Percentiles rank a stretch among this genome's conserved stretches.
Conservation (phyloP, 805 yeast genomes). For the Pichia ethanolica region DNA sequence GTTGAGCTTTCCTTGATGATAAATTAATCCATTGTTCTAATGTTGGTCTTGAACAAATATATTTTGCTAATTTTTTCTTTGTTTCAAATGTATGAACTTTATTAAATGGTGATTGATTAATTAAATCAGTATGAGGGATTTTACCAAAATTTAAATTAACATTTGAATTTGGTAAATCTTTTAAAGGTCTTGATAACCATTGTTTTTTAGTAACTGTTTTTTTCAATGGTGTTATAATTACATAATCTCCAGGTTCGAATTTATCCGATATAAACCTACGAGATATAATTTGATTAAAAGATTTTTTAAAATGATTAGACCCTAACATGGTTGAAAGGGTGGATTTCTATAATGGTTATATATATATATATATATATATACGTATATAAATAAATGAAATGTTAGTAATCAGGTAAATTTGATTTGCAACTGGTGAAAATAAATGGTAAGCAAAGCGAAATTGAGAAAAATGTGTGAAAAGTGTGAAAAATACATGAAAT, state of each 20-base stretch:
- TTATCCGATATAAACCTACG: slow-evolving; percentile 3
- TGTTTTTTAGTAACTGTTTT: slow-evolving; percentile 18
- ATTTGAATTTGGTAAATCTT: slow-evolving; percentile 4
- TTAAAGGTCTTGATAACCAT: slow-evolving; percentile 28
- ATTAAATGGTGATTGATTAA: slow-evolving; percentile 32
- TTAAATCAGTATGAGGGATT: slow-evolving; percentile 31
- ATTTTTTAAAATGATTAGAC: neutral
- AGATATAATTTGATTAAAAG: neutral
- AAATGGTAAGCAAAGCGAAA: no score
- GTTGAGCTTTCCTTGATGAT: slow-evolving; percentile 39
- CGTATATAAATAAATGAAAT: no score
- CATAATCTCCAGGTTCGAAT: slow-evolving; percentile 24
- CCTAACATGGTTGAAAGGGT: neutral
- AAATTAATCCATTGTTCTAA: slow-evolving; percentile 40
- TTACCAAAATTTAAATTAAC: slow-evolving; percentile 20
- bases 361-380: neutral
- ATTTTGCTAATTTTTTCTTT: slow-evolving; percentile 18
- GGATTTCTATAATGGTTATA: no score
- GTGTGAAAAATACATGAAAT: no score
- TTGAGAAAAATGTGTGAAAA: no score
- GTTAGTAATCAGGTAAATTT: neutral
- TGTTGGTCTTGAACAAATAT: slow-evolving; percentile 32
- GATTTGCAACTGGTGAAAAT: no score
- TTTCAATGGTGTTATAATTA: slow-evolving; percentile 22
- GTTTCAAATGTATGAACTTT: slow-evolving; percentile 17